These are phyloP conservation scores for Juglanconis sp. DNA, from an alignment of 2,329 filamentous ascomycete genomes.

Conservation along the genomic window DNA sequence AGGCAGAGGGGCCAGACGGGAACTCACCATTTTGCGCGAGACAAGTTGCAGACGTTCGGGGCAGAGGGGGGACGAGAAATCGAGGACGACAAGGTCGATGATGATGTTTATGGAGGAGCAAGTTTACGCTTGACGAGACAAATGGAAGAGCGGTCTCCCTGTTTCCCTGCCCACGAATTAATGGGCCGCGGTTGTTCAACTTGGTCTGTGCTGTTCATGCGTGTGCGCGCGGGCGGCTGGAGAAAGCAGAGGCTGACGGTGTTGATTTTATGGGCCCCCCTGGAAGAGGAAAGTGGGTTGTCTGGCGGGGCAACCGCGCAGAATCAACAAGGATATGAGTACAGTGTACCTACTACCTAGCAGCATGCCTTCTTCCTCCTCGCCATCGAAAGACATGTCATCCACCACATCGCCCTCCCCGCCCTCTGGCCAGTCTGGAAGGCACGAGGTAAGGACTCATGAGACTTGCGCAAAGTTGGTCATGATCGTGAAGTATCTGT, in stretches of 20 bases:
- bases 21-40: slow-evolving; percentile 13
- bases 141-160: slow-evolving; percentile 21
- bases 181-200: slow-evolving; percentile 17
- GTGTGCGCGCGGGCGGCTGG: slow-evolving; percentile 2
- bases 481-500: slow-evolving; percentile 1
- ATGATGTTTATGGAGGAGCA: slow-evolving; percentile 24
- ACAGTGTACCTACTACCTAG: not conserved
- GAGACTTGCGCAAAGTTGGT: slow-evolving; percentile 18
- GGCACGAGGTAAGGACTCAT: not conserved
- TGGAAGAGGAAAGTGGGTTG: not conserved
- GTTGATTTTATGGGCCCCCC: not conserved
- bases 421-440: slow-evolving; percentile 36
- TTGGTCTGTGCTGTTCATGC: slow-evolving; percentile 19
- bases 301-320: not conserved
- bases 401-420: slow-evolving; percentile 62
- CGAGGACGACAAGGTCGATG: slow-evolving; percentile 21
- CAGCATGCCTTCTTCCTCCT: slow-evolving; percentile 38
- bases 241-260: not conserved
- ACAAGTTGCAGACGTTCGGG: not conserved
- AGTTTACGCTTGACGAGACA: slow-evolving; percentile 13
- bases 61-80: not conserved
- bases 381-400: slow-evolving; percentile 55
- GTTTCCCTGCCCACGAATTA: slow-evolving; percentile 2
- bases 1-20: not conserved
- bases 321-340: not conserved